Evolutionary conservation across 2,329 filamentous ascomycete genomes (phyloP), one percentile per base, ranked within the genome.

Genomic region (Tolypocladium tundrense): DNA sequence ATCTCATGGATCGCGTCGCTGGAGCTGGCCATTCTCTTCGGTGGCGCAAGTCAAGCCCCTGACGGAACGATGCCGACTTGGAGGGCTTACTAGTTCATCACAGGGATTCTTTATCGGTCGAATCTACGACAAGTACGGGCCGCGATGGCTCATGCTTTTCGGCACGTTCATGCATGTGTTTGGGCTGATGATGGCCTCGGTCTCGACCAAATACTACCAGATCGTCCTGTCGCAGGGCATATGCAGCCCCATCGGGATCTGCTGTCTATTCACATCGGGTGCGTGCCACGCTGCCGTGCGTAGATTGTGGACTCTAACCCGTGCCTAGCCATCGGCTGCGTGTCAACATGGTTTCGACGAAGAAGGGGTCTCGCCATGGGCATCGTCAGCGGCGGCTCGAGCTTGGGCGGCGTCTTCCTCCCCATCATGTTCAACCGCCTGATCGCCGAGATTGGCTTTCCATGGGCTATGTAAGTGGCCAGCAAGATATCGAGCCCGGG

Each of bases 1-100:
- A 73, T 86, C n/a, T 73, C 82, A n/a, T 86, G 83, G 83, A 85
- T 86, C 53, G 76, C 80, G 0, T 81, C 81, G 0, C 66, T 85
- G 9, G 78, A 84, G 60, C 31, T 31, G n/a, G 24, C 31, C 21
- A 70, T 79, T 19, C 82, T 79, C 62, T 75, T 82, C 65, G 74
- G 79, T 81, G 65, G 72, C 67, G 73, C 75, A 67, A 62, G 68
- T 57, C 63, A 19, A 13, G 16, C 21, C 24, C 37, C 9, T 39
- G 37, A 41, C 8, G 35, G 45, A 11, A 40, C 40, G 37, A 39
- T 14, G 37, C 37, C 37, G 37, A 39, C 37, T 14, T 39, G 13
- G 14, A 13, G 37, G 2, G 37, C 37, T 39, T 2, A 65, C 62
- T 6, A 31, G 27, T 31, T 68, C 72, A 48, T n/a, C 37, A 27